Base-by-base conservation (phyloP, 1,139 yeast species). In the Debaryomyces singareniensis region DNA sequence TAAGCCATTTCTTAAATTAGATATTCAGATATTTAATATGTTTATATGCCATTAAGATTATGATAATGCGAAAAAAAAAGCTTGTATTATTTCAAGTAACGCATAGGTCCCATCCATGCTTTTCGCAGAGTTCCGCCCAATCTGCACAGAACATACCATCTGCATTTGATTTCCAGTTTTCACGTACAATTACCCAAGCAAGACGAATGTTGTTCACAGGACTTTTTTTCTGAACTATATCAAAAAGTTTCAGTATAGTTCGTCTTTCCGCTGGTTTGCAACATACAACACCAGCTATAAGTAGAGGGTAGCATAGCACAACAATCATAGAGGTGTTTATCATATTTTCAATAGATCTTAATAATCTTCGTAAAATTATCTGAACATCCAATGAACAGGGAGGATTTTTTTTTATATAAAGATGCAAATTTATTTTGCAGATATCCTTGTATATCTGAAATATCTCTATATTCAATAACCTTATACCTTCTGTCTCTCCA, bases 41-140 rank as follows among this genome's bases (percentile, higher is more conserved):
- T n/a, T n/a, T n/a, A n/a, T n/a, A n/a, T n/a, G n/a, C n/a, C n/a
- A n/a, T n/a, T n/a, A n/a, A n/a, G n/a, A n/a, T n/a, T n/a, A n/a
- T n/a, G n/a, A n/a, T n/a, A n/a, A n/a, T n/a, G n/a, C n/a, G n/a
- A n/a, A n/a, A n/a, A n/a, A n/a, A n/a, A n/a, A n/a, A n/a, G n/a
- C n/a, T n/a, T n/a, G n/a, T n/a, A n/a, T n/a, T n/a, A n/a, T n/a
- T n/a, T n/a, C n/a, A n/a, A n/a, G n/a, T n/a, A n/a, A n/a, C n/a
- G n/a, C n/a, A n/a, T n/a, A 52, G 34, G 20, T 52, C 51, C 67
- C 67, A 60, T 5, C 52, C 53, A 20, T 48, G 46, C 20, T 55
- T 57, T 20, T 45, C 44, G 25, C 60, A 51, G 6, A 59, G 43
- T 28, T 54, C 59, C 12, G 53, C 44, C 65, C 66, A 60, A 39